A percentile compares a stretch with the other conserved stretches of the same genome.
These are phyloP conservation scores for Moesziomyces sp. DNA, from an alignment of 1,284 basidiomycete species.

Conservation along the genomic window DNA sequence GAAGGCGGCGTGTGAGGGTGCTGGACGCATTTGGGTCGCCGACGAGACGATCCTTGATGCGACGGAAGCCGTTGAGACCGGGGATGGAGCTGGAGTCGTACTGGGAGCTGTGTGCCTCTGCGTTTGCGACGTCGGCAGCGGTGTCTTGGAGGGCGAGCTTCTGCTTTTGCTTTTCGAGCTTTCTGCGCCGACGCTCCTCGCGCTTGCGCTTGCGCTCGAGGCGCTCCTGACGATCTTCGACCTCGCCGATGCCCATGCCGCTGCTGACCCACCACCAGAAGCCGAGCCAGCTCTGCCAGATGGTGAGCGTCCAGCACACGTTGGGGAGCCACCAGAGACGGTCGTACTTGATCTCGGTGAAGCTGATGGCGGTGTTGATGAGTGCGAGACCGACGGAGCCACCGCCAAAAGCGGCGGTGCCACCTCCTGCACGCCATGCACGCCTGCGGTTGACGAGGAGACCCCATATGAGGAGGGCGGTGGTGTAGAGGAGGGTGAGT, in stretches of 20 bases:
- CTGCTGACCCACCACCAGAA: conserved; percentile 68
- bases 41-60: conserved; percentile 45
- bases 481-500: conserved; percentile 90
- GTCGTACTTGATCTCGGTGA: conserved; percentile 64
- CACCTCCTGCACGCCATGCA: conserved; percentile 90
- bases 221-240: conserved; percentile 63
- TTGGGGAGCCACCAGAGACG: conserved; percentile 66
- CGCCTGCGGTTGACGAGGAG: conserved; percentile 85
- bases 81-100: conserved; percentile 48
- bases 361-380: conserved; percentile 64
- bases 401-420: conserved; percentile 90
- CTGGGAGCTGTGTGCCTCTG: conserved; percentile 39
- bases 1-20: conserved; percentile 34
- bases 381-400: conserved; percentile 59
- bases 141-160: conserved; percentile 33
- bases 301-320: conserved; percentile 63
- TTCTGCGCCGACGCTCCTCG: conserved; percentile 49
- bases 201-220: conserved; percentile 50
- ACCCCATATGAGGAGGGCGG: conserved; percentile 91
- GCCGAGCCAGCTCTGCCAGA: conserved; percentile 68
- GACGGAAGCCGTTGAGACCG: conserved; percentile 43
- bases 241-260: conserved; percentile 68
- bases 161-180: conserved; percentile 46
- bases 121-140: conserved; percentile 17
- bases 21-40: conserved; percentile 23